Conservation (phyloP, 1,284 basidiomycete species). For the Marasmius tenuissimus region DNA sequence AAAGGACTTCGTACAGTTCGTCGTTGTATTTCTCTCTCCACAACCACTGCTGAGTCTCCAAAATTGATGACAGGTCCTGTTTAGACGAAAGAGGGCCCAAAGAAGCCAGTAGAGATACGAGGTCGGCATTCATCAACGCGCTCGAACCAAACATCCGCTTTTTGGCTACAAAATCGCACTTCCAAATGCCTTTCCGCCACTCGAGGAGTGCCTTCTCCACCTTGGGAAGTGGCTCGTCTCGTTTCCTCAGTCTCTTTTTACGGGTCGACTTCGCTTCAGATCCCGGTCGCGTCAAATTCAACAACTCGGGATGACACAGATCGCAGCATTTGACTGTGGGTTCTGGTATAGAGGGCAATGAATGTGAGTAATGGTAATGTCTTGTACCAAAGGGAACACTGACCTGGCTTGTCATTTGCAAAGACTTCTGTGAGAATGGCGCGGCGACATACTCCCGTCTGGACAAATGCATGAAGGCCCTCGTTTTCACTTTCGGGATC, state of each 20-base stretch:
- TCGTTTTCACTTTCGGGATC: neutral
- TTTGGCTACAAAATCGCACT: neutral
- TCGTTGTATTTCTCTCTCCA: conserved; percentile 5
- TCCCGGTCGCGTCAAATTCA: conserved; percentile 4
- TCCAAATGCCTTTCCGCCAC: neutral
- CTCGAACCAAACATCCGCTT: neutral
- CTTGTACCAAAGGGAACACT: too few species aligned
- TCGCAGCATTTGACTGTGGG: conserved; percentile 11
- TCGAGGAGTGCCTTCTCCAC: neutral
- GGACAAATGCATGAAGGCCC: neutral
- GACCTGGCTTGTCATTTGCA: neutral
- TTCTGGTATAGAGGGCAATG: conserved; percentile 2
- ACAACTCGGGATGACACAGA: conserved; percentile 7
- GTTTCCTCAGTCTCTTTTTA: neutral
- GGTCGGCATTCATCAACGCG: conserved; percentile 4
- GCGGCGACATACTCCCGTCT: conserved; percentile 1
- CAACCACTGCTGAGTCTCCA: conserved; percentile 5
- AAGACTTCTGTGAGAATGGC: neutral
- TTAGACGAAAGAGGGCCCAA: conserved; percentile 8
- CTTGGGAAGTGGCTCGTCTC: neutral
- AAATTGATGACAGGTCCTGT: neutral
- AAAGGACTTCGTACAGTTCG: conserved; percentile 5
- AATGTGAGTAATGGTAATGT: neutral
- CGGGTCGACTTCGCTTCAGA: neutral
- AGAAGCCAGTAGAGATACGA: conserved; percentile 7